A percentile compares a stretch with the other conserved stretches of the same genome.
phyloP scores from a whole-genome alignment of 768 basidiomycete species.

The Boletus vinaceobasis region DNA sequence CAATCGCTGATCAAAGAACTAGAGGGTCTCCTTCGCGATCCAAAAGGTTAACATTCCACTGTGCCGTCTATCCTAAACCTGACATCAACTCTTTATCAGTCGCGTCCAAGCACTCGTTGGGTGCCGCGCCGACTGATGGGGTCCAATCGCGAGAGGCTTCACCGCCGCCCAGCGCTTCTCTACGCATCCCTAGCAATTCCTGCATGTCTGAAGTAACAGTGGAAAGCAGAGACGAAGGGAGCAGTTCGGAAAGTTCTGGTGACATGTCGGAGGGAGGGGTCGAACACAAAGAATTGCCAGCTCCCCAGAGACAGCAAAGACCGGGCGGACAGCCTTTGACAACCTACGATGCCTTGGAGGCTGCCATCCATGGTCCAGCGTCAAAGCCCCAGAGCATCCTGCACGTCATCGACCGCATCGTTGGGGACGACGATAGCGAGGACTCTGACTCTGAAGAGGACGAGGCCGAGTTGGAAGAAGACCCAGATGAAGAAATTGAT shows the following conservation, averaged over 20 bases:
- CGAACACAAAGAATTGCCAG: constrained; percentile 10
- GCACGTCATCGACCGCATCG: constrained; percentile 30
- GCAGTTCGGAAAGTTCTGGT: constrained; percentile 36
- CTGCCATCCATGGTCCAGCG: constrained; percentile 41
- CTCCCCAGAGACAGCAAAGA: background rate
- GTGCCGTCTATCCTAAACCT: background rate
- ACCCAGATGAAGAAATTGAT: constrained; percentile 33
- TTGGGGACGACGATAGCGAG: constrained; percentile 31
- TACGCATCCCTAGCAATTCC: constrained; percentile 30
- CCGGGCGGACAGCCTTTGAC: constrained; percentile 1
- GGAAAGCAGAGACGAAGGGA: constrained; percentile 38
- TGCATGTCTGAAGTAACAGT: constrained; percentile 36
- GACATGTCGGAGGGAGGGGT: constrained; percentile 18
- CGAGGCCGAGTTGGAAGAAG: constrained; percentile 42
- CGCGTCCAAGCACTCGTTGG: background rate
- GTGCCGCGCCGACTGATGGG: background rate
- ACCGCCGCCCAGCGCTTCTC: background rate
- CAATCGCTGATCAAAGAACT: constrained; percentile 40
- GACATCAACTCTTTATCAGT: constrained; percentile 11
- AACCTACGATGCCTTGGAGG: constrained; percentile 33
- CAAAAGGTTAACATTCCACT: constrained; percentile 22
- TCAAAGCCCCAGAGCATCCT: constrained; percentile 16
- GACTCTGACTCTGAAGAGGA: constrained; percentile 39
- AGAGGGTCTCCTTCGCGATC: constrained; percentile 31
- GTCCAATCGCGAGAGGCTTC: constrained; percentile 1